Conservation (phyloP, 176 grass and related monocot species). For the Musa beccarii region DNA sequence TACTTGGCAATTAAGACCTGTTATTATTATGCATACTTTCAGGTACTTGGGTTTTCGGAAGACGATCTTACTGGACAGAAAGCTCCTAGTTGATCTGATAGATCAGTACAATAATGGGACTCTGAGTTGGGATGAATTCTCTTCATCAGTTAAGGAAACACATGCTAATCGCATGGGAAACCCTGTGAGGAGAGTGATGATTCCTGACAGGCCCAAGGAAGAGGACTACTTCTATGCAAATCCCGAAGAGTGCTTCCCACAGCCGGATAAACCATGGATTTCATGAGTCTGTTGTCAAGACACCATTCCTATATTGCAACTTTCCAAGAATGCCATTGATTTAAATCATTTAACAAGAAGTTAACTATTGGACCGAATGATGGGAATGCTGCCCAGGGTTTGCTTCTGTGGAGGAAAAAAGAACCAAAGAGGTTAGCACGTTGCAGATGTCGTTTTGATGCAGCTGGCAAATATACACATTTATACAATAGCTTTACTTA, state of each 20-base stretch:
- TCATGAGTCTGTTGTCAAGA: slow-evolving; percentile 33
- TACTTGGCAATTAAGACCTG: background rate
- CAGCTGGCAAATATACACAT: slow-evolving; percentile 50
- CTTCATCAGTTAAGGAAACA: slow-evolving; percentile 53
- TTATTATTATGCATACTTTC: slow-evolving; percentile 1
- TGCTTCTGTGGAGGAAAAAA: background rate
- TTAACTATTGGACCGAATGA: background rate
- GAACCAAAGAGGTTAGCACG: background rate
- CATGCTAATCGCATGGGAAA: slow-evolving; percentile 70
- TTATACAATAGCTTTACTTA: slow-evolving; percentile 34
- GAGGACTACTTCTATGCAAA: slow-evolving; percentile 95
- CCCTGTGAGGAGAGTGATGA: slow-evolving; percentile 46
- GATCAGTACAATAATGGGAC: slow-evolving; percentile 61
- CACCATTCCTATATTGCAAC: slow-evolving; percentile 23
- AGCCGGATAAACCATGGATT: slow-evolving; percentile 18
- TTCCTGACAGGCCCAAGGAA: slow-evolving; percentile 86
- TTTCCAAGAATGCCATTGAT: slow-evolving; percentile 25
- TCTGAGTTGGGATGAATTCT: slow-evolving; percentile 84
- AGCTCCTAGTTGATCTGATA: slow-evolving; percentile 62
- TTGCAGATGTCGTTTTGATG: background rate
- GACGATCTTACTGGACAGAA: slow-evolving; percentile 68
- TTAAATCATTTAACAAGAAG: background rate
- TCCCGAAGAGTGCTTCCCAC: slow-evolving; percentile 75
- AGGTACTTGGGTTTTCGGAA: slow-evolving; percentile 92
- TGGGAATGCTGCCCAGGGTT: background rate